phyloP scores from a whole-genome alignment of 1,139 yeast genomes.

The Scheffersomyces illinoinensis region DNA sequence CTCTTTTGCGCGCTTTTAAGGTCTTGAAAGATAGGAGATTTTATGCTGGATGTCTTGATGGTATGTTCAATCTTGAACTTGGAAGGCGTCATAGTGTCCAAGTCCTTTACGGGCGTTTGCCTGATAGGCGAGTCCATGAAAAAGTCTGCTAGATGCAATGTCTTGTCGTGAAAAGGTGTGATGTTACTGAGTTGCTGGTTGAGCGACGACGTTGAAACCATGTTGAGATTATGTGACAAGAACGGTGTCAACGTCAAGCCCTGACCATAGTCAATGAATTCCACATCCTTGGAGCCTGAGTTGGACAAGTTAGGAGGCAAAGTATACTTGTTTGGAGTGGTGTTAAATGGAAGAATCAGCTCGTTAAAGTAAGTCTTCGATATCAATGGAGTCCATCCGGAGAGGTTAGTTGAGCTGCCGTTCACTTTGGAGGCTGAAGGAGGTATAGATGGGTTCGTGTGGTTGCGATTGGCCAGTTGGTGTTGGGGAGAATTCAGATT shows the following conservation, averaged over 20 bases:
- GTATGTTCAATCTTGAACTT: conserved; percentile 32
- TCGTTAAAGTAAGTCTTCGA: conserved; percentile 42
- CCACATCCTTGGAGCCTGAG: conserved; percentile 7
- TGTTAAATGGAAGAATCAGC: conserved; percentile 33
- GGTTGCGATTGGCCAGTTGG: background rate
- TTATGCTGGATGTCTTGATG: conserved; percentile 9
- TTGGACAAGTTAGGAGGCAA: conserved; percentile 10
- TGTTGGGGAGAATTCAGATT: background rate
- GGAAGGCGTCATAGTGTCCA: conserved; percentile 47
- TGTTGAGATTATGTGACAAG: conserved; percentile 39
- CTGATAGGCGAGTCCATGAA: conserved; percentile 48
- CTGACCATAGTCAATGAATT: conserved; percentile 32
- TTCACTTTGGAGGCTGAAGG: conserved; percentile 29
- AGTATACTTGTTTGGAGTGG: conserved; percentile 33
- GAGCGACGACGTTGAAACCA: conserved; percentile 14
- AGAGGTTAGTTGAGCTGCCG: conserved; percentile 20
- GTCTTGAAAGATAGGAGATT: conserved; percentile 21
- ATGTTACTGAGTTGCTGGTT: conserved; percentile 25
- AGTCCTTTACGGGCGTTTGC: conserved; percentile 32
- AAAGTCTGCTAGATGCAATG: conserved; percentile 44
- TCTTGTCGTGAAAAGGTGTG: conserved; percentile 48
- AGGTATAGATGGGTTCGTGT: conserved; percentile 15
- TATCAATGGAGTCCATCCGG: conserved; percentile 50
- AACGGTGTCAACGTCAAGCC: conserved; percentile 49
- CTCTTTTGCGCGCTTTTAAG: conserved; percentile 32